Conservation (phyloP, 1,139 yeast genomes). For the Nakaseomyces kungkrabaensis region DNA sequence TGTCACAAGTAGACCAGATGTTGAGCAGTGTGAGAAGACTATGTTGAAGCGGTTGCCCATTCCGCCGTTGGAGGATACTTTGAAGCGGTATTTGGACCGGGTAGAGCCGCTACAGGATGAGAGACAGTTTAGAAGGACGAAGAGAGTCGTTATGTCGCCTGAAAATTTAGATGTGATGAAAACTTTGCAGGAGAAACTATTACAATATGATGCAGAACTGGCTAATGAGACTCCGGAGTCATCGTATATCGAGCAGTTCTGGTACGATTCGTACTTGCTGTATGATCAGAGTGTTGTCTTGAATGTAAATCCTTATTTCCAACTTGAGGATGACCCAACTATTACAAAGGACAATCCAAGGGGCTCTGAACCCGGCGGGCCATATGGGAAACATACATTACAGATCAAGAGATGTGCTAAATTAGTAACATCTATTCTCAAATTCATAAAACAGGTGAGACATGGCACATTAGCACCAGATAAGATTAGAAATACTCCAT, state of each 20-base stretch:
- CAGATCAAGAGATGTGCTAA: constrained; percentile 79
- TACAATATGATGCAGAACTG: constrained; percentile 44
- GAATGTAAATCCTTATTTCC: constrained; percentile 78
- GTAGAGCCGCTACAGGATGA: constrained; percentile 69
- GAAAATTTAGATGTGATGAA: constrained; percentile 41
- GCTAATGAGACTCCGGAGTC: constrained; percentile 54
- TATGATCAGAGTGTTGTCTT: constrained; percentile 85
- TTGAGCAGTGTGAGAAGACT: background rate
- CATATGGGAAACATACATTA: constrained; percentile 18
- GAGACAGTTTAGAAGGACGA: constrained; percentile 51
- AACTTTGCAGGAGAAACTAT: constrained; percentile 7
- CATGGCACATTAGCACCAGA: constrained; percentile 72
- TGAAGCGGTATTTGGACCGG: constrained; percentile 50
- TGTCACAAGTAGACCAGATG: background rate
- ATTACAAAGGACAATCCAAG: constrained; percentile 39
- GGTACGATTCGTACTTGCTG: constrained; percentile 83
- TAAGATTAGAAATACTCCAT: constrained; percentile 48
- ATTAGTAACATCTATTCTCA: constrained; percentile 64
- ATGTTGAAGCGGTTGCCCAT: constrained; percentile 42
- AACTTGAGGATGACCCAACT: constrained; percentile 84
- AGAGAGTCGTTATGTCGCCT: constrained; percentile 47
- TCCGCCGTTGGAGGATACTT: constrained; percentile 58
- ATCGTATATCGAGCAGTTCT: constrained; percentile 82
- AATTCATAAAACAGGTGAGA: constrained; percentile 71
- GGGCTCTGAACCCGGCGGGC: constrained; percentile 21